These are phyloP conservation scores for Fusarium duplospermum DNA, from an alignment of 2,329 filamentous ascomycete genomes.

Conservation along the genomic window DNA sequence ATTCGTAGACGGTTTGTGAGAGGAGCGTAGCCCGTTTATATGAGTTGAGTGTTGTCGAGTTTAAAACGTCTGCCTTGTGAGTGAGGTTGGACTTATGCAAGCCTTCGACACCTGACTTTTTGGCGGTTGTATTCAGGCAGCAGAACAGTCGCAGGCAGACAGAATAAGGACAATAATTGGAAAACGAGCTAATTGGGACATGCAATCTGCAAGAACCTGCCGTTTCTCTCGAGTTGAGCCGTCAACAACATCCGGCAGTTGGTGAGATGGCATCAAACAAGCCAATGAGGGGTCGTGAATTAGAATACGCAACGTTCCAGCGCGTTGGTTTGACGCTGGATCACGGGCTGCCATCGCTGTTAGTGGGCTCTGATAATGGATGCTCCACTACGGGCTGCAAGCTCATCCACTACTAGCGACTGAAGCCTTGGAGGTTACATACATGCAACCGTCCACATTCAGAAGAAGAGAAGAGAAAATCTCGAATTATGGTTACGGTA, in stretches of 20 bases:
- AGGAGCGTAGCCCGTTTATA: neutral
- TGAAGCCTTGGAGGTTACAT: constrained; percentile 25
- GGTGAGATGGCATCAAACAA: neutral
- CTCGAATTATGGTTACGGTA: constrained; percentile 24
- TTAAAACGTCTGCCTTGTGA: constrained; percentile 9
- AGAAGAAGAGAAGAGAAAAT: constrained; percentile 7
- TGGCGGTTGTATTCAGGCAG: constrained; percentile 12
- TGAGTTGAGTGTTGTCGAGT: neutral
- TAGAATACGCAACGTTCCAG: constrained; percentile 48
- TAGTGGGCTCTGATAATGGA: constrained; percentile 8
- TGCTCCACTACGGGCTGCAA: constrained; percentile 28
- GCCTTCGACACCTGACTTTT: neutral
- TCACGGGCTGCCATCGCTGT: neutral
- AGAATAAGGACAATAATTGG: neutral
- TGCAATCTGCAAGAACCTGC: neutral
- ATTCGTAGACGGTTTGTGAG: neutral
- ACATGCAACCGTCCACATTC: constrained; percentile 8
- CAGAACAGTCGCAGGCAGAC: neutral
- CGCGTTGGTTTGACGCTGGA: constrained; percentile 16
- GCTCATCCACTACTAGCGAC: neutral
- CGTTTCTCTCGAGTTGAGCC: neutral
- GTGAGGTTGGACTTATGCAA: neutral
- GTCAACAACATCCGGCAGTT: constrained; percentile 16
- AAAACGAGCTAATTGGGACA: neutral
- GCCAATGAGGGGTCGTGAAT: constrained; percentile 36